Base-by-base conservation (phyloP, 2,329 filamentous ascomycete genomes). In the Venturia oleaginea region DNA sequence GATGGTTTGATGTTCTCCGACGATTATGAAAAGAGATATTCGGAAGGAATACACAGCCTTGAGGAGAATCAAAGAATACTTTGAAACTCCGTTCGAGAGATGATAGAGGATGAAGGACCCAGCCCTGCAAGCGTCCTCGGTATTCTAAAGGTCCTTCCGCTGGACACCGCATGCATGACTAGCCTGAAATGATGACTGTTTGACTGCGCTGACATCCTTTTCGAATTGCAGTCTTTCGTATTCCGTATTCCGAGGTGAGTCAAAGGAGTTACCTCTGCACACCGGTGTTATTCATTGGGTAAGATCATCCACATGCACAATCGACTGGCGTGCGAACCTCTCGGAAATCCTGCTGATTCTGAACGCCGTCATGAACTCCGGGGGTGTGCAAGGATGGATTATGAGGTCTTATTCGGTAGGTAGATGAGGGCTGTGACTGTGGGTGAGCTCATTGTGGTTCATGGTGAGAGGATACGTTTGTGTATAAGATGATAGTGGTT, bases 281-380 rank as follows among this genome's bases (percentile, higher is more conserved):
- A 57, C 51, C 51, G 51, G 51, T n/a, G 17, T 57, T n/a, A 8
- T 34, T 22, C 10, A 3, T n/a, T 32, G 51, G 51, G 51, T 34
- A 34, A 34, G 27, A 32, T 8, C 7, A n/a, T 13, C 11, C 51
- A 37, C 5, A 34, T 11, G 30, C 51, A 34, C 51, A 34, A n/a
- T 57, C 24, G 30, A 57, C 17, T 8, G 6, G 27, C 13, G 19
- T 19, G 51, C 30, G n/a, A n/a, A 34, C 17, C 30, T 22, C 51
- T 22, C 4, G 27, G 10, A 15, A 3, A 34, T n/a, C 11, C 13
- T 27, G 24, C 5, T 54, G 15, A 30, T 30, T 30, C 24, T n/a
- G 51, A 57, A 57, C 51, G 27, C 51, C 51, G 51, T 57, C 15
- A 17, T 22, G 27, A 57, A 57, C 51, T 57, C 51, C 51, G 51